Evolutionary conservation across 176 grass and related monocot species (phyloP).

Genomic region (Thalia dealbata): DNA sequence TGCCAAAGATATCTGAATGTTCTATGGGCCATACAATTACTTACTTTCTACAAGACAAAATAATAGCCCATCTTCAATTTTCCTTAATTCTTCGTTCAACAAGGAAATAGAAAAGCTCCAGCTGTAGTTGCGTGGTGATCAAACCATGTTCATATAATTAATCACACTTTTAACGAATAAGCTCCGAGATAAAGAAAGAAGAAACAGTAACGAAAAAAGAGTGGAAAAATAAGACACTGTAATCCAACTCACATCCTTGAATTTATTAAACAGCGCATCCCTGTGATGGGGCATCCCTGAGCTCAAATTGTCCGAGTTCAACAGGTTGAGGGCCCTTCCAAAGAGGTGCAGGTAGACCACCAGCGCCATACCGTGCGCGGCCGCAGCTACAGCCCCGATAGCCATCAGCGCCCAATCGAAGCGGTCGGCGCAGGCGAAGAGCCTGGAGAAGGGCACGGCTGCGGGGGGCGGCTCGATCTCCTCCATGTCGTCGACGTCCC

Average conservation of each 20-base stretch:
- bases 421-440: conserved; percentile 86
- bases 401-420: conserved; percentile 94
- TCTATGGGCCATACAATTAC: no score
- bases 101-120: no score
- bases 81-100: no score
- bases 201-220: not conserved
- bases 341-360: conserved; percentile 94
- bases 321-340: conserved; percentile 61
- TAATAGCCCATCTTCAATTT: no score
- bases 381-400: conserved; percentile 64
- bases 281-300: conserved; percentile 38
- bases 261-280: conserved; percentile 43
- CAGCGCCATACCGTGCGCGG: conserved; percentile 77
- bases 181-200: not conserved
- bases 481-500: conserved; percentile 45
- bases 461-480: conserved; percentile 80
- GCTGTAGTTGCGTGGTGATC: no score
- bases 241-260: conserved; percentile 59
- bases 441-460: conserved; percentile 81
- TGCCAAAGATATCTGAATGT: no score
- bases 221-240: not conserved
- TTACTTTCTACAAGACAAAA: no score
- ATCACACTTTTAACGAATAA: no score
- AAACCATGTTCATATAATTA: no score
- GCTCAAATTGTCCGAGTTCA: conserved; percentile 38